A percentile compares a stretch with the other conserved stretches of the same genome.
These are phyloP conservation scores for Gillenia trifoliata DNA, from an alignment of 306 rosid genomes.

Conservation along the genomic window DNA sequence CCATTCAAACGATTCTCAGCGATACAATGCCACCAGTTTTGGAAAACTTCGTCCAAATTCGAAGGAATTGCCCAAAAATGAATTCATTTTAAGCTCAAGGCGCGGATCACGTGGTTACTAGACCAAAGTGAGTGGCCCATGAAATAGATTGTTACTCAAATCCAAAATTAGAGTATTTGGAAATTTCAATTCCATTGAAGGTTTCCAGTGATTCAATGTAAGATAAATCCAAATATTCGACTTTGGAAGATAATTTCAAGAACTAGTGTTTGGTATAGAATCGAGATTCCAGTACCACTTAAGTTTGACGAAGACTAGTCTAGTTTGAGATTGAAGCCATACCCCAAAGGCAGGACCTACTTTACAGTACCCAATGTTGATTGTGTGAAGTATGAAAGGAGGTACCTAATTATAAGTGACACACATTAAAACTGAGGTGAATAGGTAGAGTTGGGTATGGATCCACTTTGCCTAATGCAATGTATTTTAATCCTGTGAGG, in stretches of 20 bases:
- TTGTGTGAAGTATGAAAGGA: not conserved
- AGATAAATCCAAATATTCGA: not conserved
- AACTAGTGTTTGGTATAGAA: not conserved
- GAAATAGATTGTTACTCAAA: not conserved
- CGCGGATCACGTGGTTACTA: not conserved
- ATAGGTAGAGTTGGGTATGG: not conserved
- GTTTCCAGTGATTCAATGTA: not conserved
- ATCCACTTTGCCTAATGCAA: not conserved
- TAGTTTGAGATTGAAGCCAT: not conserved
- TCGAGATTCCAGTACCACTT: not conserved
- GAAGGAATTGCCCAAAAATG: not conserved
- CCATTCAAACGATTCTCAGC: not conserved
- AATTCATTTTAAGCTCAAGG: not conserved
- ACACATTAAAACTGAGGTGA: not conserved
- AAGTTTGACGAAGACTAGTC: not conserved
- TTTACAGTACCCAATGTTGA: not conserved
- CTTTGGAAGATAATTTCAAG: not conserved
- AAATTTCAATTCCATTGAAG: not conserved
- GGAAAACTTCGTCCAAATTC: not conserved
- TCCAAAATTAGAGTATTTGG: not conserved
- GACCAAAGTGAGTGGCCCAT: not conserved
- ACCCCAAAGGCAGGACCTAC: not conserved
- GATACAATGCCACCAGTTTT: not conserved
- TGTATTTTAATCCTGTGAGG: too few species aligned
- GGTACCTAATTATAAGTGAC: not conserved